Evolutionary conservation across 2,329 filamentous ascomycete genomes (phyloP), one percentile per base, ranked within the genome.

Genomic region (Aspergillus fumigatus): DNA sequence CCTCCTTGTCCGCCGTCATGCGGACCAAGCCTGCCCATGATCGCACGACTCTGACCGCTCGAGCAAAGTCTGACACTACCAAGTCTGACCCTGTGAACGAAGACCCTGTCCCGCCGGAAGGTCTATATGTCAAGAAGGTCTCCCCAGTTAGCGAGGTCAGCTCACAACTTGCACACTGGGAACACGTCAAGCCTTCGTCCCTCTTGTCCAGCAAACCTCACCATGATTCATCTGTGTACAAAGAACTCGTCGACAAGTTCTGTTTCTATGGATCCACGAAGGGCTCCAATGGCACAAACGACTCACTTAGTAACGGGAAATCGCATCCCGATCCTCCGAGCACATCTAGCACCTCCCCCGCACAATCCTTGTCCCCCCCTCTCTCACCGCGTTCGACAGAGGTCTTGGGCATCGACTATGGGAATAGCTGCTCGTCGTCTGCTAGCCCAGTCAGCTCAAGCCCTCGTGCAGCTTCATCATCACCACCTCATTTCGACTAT

Each of bases 241-340:
- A 95, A 77, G 94, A 99, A 77, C 84, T 99, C 63, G 89, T 99
- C 75, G 92, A 96, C 81, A 97, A 96, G 81, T 99, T 96, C 82
- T 99, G 94, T 83, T 99, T 97, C 85, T 82, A 79, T 73, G 80
- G 80, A 56, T 80, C 79, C 53, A 70, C 74, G 38, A 78, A 77
- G 67, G 69, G 67, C 43, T 72, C 75, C 48, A 49, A 52, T n/a
- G 23, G 17, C 50, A 53, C 41, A 48, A 57, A 47, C 38, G 11
- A 14, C 47, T 27, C 45, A 8, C 35, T 43, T 23, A 40, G 50
- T 19, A 47, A 32, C 21, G 25, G 51, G 14, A 49, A 53, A 27
- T 41, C 5, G 4, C 32, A 47, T 19, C 43, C 32, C 9, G 19
- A 51, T 8, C 38, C 47, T 35, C 25, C n/a, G 26, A 23, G 43